phyloP scores from a whole-genome alignment of 805 yeast genomes.

The Candida coleopterorum region DNA sequence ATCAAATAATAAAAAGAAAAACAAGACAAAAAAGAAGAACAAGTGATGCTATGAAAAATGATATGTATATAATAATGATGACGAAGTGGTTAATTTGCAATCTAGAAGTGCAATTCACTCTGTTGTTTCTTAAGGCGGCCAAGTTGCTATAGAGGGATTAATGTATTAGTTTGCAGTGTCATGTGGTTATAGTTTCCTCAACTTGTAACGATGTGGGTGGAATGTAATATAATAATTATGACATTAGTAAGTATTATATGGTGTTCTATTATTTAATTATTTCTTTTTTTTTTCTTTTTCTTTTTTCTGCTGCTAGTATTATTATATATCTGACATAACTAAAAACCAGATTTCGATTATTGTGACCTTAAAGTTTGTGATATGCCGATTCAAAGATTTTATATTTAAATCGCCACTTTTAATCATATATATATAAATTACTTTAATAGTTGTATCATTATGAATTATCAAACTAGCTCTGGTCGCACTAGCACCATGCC shows the following conservation, averaged over 20 bases:
- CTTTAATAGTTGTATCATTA: too few species aligned
- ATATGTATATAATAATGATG: background rate
- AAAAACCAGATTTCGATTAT: constrained; percentile 6
- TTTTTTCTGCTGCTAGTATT: background rate
- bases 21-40: background rate
- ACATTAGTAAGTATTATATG: background rate
- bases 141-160: background rate
- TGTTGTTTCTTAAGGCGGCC: too few species aligned
- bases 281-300: background rate
- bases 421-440: too few species aligned
- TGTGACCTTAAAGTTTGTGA: constrained; percentile 4
- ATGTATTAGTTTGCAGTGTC: background rate
- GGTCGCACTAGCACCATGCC: constrained; percentile 1
- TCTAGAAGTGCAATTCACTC: too few species aligned
- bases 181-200: background rate
- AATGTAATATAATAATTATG: too few species aligned
- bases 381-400: constrained; percentile 8
- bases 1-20: constrained; percentile 14
- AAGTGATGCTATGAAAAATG: too few species aligned
- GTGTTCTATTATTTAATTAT: too few species aligned
- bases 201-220: background rate
- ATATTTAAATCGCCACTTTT: too few species aligned
- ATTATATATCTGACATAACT: constrained; percentile 7
- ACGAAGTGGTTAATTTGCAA: too few species aligned
- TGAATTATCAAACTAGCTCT: background rate